Base-by-base conservation (phyloP, 2,329 filamentous ascomycete genomes). In the Bipolaris zeicola region DNA sequence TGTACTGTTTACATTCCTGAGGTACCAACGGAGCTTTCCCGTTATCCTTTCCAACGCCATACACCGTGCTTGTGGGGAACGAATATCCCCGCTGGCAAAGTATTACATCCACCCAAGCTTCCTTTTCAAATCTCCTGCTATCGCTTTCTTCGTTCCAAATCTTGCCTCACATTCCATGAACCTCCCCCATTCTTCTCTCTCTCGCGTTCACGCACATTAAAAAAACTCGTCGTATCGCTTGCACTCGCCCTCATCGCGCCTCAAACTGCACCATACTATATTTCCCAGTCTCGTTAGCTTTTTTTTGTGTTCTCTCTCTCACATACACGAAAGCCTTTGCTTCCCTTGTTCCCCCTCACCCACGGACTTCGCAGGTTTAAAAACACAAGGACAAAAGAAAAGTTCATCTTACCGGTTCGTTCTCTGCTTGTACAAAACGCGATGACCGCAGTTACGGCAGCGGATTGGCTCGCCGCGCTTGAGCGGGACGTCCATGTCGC, bases 381-480 rank as follows among this genome's bases (percentile, higher is more conserved):
- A 20, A 20, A 20, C 20, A 20, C 20, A 38, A 11, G 20, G 34
- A 5, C 31, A n/a, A 48, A 42, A 16, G 49, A 49, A 31, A 31
- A 22, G 20, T 37, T n/a, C 22, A 38, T 44, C 89, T 78, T 76
- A 97, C 95, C 95, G 87, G 84, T 96, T 97, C 42, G 95, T 99
- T 74, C 95, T 82, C 85, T 97, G 91, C 86, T 99, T 99, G 80
- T 98, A 98, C 66, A 99, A 80, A 60, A 99, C 92, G 64, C 95
- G 88, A 72, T 96, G 95, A 6, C 95, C 95, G 77, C 95, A 99
- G 79, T 93, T 90, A 77, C 91, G 90, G 83, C 92, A 96, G 26
- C 91, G 85, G 66, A 96, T 94, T 33, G 89, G 87, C 70, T 95
- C 91, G 61, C 87, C 89, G 65, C 88, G 86, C 77, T 89, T 89